These are phyloP conservation scores for Casuarina equisetifolia DNA, from an alignment of 306 rosid species.

Conservation along the genomic window DNA sequence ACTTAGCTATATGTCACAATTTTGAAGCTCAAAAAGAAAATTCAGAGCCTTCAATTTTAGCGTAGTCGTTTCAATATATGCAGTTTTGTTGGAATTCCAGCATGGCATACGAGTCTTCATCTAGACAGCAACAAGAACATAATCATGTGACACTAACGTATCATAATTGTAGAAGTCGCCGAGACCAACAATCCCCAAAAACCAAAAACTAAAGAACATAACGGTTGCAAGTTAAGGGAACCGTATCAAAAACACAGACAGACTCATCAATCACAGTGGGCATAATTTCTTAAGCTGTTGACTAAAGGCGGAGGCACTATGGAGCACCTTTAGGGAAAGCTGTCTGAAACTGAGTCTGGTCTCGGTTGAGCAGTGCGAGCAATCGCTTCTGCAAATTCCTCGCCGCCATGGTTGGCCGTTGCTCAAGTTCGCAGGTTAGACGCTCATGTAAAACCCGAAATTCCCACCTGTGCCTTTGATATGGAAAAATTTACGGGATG, in stretches of 20 bases:
- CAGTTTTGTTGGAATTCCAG: background rate
- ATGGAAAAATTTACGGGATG: background rate
- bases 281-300: background rate
- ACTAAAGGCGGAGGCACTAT: background rate
- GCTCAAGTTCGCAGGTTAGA: background rate
- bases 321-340: slow-evolving; percentile 33
- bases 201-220: background rate
- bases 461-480: background rate
- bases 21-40: background rate
- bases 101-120: background rate
- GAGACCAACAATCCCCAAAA: background rate
- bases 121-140: background rate
- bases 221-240: background rate
- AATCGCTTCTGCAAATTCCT: slow-evolving; percentile 51
- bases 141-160: background rate
- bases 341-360: slow-evolving; percentile 16
- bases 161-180: background rate
- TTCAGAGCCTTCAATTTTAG: background rate
- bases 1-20: background rate
- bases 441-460: background rate
- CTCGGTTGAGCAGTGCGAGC: slow-evolving; percentile 31
- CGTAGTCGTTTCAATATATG: background rate
- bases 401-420: slow-evolving; percentile 39
- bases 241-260: background rate
- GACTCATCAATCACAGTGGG: background rate